Evolutionary conservation across 805 yeast species (phyloP).

Genomic region (Cyberlindnera xishuangbannaensis): DNA sequence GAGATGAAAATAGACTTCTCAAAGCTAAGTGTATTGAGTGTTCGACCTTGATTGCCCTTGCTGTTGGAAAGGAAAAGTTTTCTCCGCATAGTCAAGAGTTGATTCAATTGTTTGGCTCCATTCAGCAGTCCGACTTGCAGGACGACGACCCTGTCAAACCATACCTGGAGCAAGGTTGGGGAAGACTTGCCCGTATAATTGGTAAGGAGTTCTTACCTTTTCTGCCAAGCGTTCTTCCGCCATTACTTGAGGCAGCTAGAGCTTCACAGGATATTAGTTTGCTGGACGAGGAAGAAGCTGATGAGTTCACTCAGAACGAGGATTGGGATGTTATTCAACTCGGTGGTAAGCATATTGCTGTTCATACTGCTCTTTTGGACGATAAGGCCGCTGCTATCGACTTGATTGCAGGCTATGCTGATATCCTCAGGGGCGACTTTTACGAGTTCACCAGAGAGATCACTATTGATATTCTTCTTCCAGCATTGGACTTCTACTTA

Average conservation of each 20-base stretch:
- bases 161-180: conserved; percentile 94
- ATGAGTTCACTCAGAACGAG: conserved; percentile 73
- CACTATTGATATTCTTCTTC: conserved; percentile 72
- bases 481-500: conserved; percentile 84
- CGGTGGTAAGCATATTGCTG: conserved; percentile 89
- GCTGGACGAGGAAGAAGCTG: conserved; percentile 85
- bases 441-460: conserved; percentile 78
- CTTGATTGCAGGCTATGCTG: conserved; percentile 75
- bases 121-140: conserved; percentile 54
- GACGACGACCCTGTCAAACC: conserved; percentile 84
- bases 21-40: conserved; percentile 96
- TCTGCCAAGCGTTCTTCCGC: conserved; percentile 81
- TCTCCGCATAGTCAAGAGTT: conserved; percentile 67
- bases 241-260: conserved; percentile 79
- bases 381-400: conserved; percentile 94
- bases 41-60: conserved; percentile 86
- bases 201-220: conserved; percentile 84
- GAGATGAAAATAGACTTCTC: conserved; percentile 68
- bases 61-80: conserved; percentile 91
- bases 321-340: conserved; percentile 94
- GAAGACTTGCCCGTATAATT: conserved; percentile 79
- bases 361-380: conserved; percentile 90
- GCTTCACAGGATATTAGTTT: conserved; percentile 86
- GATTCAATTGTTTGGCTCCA: conserved; percentile 61
- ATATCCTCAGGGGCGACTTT: conserved; percentile 75